Percentiles rank a stretch among this genome's conserved stretches.
Evolutionary conservation across 768 basidiomycete genomes (phyloP).

Genomic region (Naematelia encephala): DNA sequence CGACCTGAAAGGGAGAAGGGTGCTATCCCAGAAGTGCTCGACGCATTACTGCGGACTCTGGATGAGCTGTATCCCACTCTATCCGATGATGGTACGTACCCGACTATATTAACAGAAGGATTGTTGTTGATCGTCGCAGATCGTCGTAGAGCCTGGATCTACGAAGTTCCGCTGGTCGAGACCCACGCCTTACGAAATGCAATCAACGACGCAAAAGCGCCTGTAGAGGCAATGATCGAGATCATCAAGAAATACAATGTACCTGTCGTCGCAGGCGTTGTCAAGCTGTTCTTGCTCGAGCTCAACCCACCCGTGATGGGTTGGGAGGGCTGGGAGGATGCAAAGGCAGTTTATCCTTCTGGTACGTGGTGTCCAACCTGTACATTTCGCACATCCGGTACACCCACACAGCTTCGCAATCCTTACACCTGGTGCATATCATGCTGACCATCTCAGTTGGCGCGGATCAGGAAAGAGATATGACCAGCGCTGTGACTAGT

Average conservation of each 20-base stretch:
- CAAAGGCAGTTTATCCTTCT: slow-evolving; percentile 78
- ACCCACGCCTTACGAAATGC: slow-evolving; percentile 81
- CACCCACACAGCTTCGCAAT: neutral
- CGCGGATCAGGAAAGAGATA: slow-evolving; percentile 57
- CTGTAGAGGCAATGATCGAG: slow-evolving; percentile 53
- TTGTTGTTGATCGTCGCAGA: slow-evolving; percentile 54
- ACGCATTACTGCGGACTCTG: slow-evolving; percentile 63
- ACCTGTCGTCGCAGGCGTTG: slow-evolving; percentile 75
- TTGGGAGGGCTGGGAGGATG: slow-evolving; percentile 90
- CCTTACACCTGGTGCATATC: too few relatives aligned
- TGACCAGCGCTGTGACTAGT: slow-evolving; percentile 57
- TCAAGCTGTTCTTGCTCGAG: slow-evolving; percentile 91
- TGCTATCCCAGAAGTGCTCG: slow-evolving; percentile 68
- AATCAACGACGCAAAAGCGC: slow-evolving; percentile 62
- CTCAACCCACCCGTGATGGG: slow-evolving; percentile 78
- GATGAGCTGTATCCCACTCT: slow-evolving; percentile 63
- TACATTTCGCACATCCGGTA: too few relatives aligned
- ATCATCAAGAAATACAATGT: slow-evolving; percentile 73
- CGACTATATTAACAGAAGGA: too few relatives aligned
- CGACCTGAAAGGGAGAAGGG: slow-evolving; percentile 56
- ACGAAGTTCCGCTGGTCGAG: slow-evolving; percentile 74
- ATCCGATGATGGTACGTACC: slow-evolving; percentile 62
- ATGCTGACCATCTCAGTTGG: slow-evolving; percentile 54
- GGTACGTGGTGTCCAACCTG: too few relatives aligned
- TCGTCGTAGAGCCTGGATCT: slow-evolving; percentile 88